Evolutionary conservation across 768 basidiomycete genomes (phyloP), one percentile per base, ranked within the genome.

Genomic region (Trametes cinnabarina): DNA sequence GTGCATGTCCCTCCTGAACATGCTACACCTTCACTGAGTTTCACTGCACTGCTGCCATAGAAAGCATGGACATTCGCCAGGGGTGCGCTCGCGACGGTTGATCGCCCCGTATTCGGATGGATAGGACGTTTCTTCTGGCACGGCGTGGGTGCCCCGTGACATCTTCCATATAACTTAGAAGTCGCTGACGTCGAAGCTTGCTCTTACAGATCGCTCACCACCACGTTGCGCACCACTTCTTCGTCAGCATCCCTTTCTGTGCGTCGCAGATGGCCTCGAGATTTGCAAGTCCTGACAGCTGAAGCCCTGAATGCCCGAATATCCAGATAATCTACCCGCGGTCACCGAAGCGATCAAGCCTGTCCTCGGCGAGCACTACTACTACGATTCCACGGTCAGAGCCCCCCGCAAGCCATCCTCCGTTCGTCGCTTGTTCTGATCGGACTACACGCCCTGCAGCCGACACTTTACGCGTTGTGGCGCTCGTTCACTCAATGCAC

Each of bases 201-300:
- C 20, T 15, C 37, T 11, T 34, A 6, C 50, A 71, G 71, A 64
- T 71, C 32, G 63, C 69, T 0, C 69, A 71, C 39, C 59, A 69
- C 54, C 71, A 72, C 61, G 64, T 72, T 41, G 66, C 69, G 19
- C 71, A 72, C 47, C 71, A 72, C 58, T 71, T 72, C 65, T 72
- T 72, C 55, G 51, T 62, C 42, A 44, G 35, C 12, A 47, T 67
- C 6, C 67, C 62, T 17, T 64, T 65, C 56, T 64, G 62, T 65
- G 17, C 15, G 66, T n/a, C n/a, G n/a, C n/a, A n/a, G n/a, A n/a
- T n/a, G n/a, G n/a, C n/a, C n/a, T n/a, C n/a, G n/a, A n/a, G n/a
- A n/a, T n/a, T n/a, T n/a, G n/a, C n/a, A n/a, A n/a, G n/a, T n/a
- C n/a, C n/a, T n/a, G n/a, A n/a, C n/a, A n/a, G n/a, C n/a, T n/a